Evolutionary conservation across 2,329 filamentous ascomycete genomes (phyloP).

Genomic region (Penicillium sp.): DNA sequence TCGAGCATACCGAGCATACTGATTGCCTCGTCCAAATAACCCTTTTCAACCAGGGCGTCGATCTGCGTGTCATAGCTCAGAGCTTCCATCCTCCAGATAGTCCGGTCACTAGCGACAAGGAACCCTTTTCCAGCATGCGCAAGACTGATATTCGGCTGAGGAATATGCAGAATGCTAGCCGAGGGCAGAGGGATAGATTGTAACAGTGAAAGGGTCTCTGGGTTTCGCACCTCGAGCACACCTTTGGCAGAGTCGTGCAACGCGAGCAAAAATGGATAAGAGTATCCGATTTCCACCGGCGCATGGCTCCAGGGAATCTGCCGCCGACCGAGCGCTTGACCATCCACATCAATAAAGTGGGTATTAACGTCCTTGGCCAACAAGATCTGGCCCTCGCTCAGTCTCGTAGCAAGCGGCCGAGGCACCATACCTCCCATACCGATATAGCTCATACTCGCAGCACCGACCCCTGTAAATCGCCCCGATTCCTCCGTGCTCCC

Average conservation of each 20-base stretch:
- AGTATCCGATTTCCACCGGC: constrained; percentile 90
- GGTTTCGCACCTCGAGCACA: constrained; percentile 84
- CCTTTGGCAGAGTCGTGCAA: constrained; percentile 81
- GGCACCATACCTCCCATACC: constrained; percentile 89
- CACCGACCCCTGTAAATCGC: constrained; percentile 78
- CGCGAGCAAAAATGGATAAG: constrained; percentile 90
- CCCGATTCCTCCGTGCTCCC: constrained; percentile 69
- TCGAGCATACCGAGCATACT: constrained; percentile 87
- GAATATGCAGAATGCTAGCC: constrained; percentile 83
- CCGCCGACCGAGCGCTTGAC: constrained; percentile 75
- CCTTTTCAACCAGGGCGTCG: constrained; percentile 71
- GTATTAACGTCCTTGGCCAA: constrained; percentile 98
- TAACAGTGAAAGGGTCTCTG: constrained; percentile 82
- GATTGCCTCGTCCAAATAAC: constrained; percentile 83
- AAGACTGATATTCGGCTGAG: constrained; percentile 88
- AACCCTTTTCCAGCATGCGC: constrained; percentile 96
- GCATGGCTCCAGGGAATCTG: constrained; percentile 91
- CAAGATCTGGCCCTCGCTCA: constrained; percentile 79
- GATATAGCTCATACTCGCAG: constrained; percentile 93
- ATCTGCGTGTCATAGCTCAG: constrained; percentile 89
- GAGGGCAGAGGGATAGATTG: constrained; percentile 81
- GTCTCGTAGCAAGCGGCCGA: constrained; percentile 78
- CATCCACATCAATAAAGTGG: constrained; percentile 81
- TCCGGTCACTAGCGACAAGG: constrained; percentile 84
- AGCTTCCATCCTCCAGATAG: constrained; percentile 94